phyloP scores from a whole-genome alignment of 306 rosid genomes.

The Cucumis cinereus region DNA sequence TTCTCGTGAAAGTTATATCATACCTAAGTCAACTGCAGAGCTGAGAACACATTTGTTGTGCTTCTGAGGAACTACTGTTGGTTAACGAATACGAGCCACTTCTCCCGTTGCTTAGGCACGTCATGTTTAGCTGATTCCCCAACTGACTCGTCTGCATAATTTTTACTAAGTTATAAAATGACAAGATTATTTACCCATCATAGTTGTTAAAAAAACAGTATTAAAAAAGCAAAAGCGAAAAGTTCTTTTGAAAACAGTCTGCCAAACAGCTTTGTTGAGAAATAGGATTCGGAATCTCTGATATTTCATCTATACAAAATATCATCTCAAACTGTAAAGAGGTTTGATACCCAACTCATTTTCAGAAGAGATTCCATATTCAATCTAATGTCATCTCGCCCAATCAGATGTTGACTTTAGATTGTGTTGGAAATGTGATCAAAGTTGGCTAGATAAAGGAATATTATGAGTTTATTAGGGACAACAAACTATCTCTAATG shows the following conservation, averaged over 20 bases:
- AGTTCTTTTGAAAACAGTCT: neutral
- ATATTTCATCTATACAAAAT: neutral
- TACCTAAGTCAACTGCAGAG: constrained; percentile 5
- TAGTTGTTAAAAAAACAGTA: neutral
- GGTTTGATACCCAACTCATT: neutral
- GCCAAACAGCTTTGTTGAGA: neutral
- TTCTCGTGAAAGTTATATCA: neutral
- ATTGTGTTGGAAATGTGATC: too few species aligned
- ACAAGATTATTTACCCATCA: neutral
- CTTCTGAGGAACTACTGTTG: neutral
- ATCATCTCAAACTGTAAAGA: neutral
- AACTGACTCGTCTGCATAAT: neutral
- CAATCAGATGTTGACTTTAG: neutral
- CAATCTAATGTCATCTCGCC: neutral
- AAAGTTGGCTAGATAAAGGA: too few species aligned
- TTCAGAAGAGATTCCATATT: neutral
- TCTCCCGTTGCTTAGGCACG: constrained; percentile 12
- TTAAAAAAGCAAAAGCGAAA: neutral
- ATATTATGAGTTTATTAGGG: too few species aligned
- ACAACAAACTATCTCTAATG: too few species aligned
- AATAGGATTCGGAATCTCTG: neutral
- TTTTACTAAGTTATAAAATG: neutral
- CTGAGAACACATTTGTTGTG: constrained; percentile 3
- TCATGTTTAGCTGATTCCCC: constrained; percentile 10
- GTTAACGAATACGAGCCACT: neutral